phyloP scores from a whole-genome alignment of 352 stramenopile genomes.

The Pythium oligandrum region DNA sequence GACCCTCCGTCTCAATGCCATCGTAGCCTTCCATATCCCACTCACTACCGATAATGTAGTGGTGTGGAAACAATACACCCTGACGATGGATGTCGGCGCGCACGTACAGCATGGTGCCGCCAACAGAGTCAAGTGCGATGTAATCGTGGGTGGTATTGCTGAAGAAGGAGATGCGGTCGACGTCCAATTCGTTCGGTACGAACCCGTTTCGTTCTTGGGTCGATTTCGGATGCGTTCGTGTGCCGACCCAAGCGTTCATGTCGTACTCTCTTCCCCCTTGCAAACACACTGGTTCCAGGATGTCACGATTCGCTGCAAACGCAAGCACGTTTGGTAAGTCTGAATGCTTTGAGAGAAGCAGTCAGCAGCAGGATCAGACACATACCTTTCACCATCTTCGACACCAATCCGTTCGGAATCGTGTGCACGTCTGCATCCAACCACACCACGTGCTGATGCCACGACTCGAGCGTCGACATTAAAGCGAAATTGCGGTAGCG shows the following conservation, averaged over 20 bases:
- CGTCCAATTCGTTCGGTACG: conserved; percentile 4
- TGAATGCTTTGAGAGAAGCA: conserved; percentile 22
- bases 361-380: conserved; percentile 39
- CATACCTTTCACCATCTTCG: conserved; percentile 22
- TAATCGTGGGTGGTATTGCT: conserved; percentile 8
- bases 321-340: no score
- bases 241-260: conserved; percentile 24
- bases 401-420: conserved; percentile 18
- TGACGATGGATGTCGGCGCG: conserved; percentile 38
- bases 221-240: conserved; percentile 7
- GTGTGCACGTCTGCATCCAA: conserved; percentile 24
- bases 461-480: conserved; percentile 26
- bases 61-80: conserved; percentile 34
- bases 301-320: conserved; percentile 11
- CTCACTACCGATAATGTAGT: conserved; percentile 37
- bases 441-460: conserved; percentile 41
- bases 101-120: conserved; percentile 47
- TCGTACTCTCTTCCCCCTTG: conserved; percentile 10
- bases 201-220: conserved; percentile 5
- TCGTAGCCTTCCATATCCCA: conserved; percentile 42
- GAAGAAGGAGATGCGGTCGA: conserved; percentile 11
- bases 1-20: conserved; percentile 42
- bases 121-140: conserved; percentile 37
- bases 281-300: conserved; percentile 19
- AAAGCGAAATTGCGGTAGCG: conserved; percentile 46